Base-by-base conservation (phyloP, 345 rosid genomes). In the Murraya paniculata region DNA sequence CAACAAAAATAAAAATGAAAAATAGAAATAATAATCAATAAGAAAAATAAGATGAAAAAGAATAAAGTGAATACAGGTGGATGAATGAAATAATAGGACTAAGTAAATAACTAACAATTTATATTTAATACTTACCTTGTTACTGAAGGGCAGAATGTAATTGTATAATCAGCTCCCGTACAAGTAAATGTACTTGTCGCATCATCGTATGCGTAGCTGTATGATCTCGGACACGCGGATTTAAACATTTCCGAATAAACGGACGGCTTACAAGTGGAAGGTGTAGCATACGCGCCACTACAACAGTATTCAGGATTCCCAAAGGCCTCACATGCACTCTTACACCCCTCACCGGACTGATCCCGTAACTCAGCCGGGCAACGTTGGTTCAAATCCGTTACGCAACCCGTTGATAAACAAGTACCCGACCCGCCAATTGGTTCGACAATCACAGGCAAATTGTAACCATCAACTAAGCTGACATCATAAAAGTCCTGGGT, bases 271-370 rank as follows among this genome's bases (percentile, higher is more conserved):
- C 97, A 92, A 2, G 86, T 86, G 18, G 71, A 82, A 0, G 94
- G 93, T 74, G 94, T 79, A 22, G 80, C 87, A 65, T 79, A 92
- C 78, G 86, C 85, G 53, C 94, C 97, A 68, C 79, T 88, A 62
- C 97, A 92, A 36, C 97, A 92, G 39, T 91, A 92, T 35, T 91
- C 88, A 0, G 93, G 91, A 33, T 74, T 79, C 80, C 86, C 64
- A 60, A 92, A 92, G n/a, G 93, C 97, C 56, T 88, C 97, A 39
- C 97, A 92, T 2, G 97, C 94, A 82, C 97, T 92, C 72, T 85
- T 88, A 38, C 94, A 92, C 0, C 91, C 97, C 31, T 83, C 84
- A 14, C 87, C 81, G 2, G 79, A 79, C 19, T 85, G 87, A 22
- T 76, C 84, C 80, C 86, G 86, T 7, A 92, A 83, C 81, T 89